Evolutionary conservation across 176 grass and related monocot genomes (phyloP).

Genomic region (Carex pumila): DNA sequence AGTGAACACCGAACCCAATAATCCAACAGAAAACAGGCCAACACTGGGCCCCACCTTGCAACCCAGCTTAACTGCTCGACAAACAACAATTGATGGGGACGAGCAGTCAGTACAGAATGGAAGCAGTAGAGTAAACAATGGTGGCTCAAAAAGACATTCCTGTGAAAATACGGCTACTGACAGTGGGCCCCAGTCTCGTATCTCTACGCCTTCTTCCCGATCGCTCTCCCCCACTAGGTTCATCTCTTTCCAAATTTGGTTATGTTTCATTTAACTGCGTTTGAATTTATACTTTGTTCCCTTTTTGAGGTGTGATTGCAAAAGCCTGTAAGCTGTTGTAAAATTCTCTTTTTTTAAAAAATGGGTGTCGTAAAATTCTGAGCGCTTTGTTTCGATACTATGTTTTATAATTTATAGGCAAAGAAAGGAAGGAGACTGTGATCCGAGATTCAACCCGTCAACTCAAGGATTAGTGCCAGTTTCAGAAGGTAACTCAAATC

Average conservation of each 20-base stretch:
- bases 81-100: slow-evolving; percentile 2
- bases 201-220: slow-evolving; percentile 69
- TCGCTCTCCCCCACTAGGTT: slow-evolving; percentile 83
- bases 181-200: slow-evolving; percentile 39
- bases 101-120: background rate
- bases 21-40: background rate
- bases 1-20: background rate
- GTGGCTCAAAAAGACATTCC: slow-evolving; percentile 29
- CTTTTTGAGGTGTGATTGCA: background rate
- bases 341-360: background rate
- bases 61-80: slow-evolving; percentile 3
- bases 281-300: background rate
- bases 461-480: slow-evolving; percentile 39
- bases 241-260: background rate
- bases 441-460: slow-evolving; percentile 43
- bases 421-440: slow-evolving; percentile 56
- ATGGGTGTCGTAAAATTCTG: background rate
- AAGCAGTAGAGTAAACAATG: slow-evolving; percentile 32
- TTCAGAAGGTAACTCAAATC: slow-evolving; percentile 44
- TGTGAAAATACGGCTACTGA: slow-evolving; percentile 24
- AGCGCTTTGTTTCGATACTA: background rate
- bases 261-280: background rate
- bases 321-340: background rate
- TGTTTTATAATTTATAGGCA: slow-evolving; percentile 29
- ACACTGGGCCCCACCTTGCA: background rate